A percentile compares a stretch with the other conserved stretches of the same genome.
phyloP scores from a whole-genome alignment of 2,329 filamentous ascomycete species.

The Helotiales sp. region DNA sequence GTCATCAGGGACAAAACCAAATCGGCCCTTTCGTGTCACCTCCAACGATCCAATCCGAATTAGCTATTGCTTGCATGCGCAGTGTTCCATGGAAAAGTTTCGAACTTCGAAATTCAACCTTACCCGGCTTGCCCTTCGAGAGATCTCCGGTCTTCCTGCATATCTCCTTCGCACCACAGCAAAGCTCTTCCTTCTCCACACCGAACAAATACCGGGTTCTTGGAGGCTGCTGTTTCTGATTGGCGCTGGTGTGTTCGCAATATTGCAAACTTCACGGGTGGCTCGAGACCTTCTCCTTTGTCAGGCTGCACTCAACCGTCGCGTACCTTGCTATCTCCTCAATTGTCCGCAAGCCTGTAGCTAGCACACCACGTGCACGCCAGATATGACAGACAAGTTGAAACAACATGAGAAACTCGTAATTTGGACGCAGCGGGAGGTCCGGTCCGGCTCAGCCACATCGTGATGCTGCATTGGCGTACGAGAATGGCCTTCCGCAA shows the following conservation, averaged over 20 bases:
- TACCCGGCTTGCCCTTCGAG: background rate
- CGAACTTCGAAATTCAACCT: background rate
- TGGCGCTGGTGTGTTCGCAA: slow-evolving; percentile 8
- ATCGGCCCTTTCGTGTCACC: background rate
- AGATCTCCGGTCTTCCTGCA: background rate
- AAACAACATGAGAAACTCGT: slow-evolving; percentile 7
- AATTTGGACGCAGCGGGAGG: slow-evolving; percentile 16
- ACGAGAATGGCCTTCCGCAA: background rate
- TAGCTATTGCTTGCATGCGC: background rate
- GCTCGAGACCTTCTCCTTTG: slow-evolving; percentile 16
- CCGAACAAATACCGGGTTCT: slow-evolving; percentile 21
- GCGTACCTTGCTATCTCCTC: slow-evolving; percentile 1
- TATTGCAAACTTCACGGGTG: slow-evolving; percentile 16
- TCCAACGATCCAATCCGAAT: background rate
- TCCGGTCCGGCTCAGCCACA: slow-evolving; percentile 17
- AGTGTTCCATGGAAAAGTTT: background rate
- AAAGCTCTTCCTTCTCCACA: background rate
- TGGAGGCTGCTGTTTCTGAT: slow-evolving; percentile 13
- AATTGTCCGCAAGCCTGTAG: slow-evolving; percentile 19
- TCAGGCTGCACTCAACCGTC: slow-evolving; percentile 18
- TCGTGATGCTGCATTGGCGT: slow-evolving; percentile 10
- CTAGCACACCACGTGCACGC: slow-evolving; percentile 20
- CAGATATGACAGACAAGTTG: slow-evolving; percentile 4
- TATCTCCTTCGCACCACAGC: slow-evolving; percentile 8
- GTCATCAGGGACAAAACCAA: background rate